Conservation (phyloP, 2,329 filamentous ascomycete genomes). For the Pseudogymnoascus sp. region DNA sequence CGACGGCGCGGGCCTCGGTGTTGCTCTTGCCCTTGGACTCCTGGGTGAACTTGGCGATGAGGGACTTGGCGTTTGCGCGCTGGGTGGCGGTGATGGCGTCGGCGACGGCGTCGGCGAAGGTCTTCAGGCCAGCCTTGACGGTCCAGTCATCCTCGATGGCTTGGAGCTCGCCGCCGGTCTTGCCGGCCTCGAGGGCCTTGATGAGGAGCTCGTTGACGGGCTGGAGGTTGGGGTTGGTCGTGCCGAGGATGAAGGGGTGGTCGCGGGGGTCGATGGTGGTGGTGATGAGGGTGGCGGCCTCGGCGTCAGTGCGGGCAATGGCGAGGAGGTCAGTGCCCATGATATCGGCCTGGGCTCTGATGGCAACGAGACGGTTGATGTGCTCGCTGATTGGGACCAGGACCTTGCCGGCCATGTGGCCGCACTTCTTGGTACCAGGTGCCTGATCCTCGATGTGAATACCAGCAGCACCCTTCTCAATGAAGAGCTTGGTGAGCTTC, state of each 20-base stretch:
- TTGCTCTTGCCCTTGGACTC: slow-evolving; percentile 78
- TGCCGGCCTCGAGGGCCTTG: slow-evolving; percentile 73
- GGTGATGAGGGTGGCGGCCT: slow-evolving; percentile 94
- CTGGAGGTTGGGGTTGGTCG: slow-evolving; percentile 76
- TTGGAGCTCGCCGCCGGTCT: slow-evolving; percentile 73
- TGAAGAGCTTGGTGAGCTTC: slow-evolving; percentile 97
- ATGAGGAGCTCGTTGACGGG: slow-evolving; percentile 88
- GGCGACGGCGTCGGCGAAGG: slow-evolving; percentile 83
- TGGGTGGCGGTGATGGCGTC: slow-evolving; percentile 68
- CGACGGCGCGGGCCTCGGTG: slow-evolving; percentile 69
- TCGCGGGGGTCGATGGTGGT: slow-evolving; percentile 94
- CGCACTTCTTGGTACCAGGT: slow-evolving; percentile 98
- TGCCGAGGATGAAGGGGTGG: slow-evolving; percentile 85
- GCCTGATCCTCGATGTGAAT: slow-evolving; percentile 99
- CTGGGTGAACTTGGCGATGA: slow-evolving; percentile 59
- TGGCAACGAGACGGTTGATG: slow-evolving; percentile 94
- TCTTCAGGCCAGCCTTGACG: slow-evolving; percentile 67
- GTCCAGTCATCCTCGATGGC: slow-evolving; percentile 88
- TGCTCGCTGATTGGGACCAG: slow-evolving; percentile 95
- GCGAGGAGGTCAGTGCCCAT: slow-evolving; percentile 90
- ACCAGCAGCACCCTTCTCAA: slow-evolving; percentile 92
- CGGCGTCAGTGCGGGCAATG: slow-evolving; percentile 90
- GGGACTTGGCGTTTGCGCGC: slow-evolving; percentile 57
- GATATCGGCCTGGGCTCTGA: slow-evolving; percentile 95
- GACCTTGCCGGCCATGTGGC: slow-evolving; percentile 98